These are phyloP conservation scores for Saccharomyces paradoxus DNA, from an alignment of 805 yeast genomes.

Conservation along the genomic window DNA sequence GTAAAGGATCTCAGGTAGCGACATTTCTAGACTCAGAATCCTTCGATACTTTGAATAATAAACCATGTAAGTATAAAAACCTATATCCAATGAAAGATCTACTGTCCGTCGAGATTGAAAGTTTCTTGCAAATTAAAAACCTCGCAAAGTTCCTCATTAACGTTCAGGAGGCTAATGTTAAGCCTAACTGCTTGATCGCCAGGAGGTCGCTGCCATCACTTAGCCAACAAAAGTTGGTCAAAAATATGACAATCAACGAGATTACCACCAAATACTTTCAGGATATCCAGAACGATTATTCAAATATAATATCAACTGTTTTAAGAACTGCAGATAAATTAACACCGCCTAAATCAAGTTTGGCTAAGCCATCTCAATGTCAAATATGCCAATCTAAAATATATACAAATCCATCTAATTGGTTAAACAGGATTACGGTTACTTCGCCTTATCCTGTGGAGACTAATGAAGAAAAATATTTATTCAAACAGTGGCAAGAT, in stretches of 20 bases:
- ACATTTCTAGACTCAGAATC: constrained; percentile 37
- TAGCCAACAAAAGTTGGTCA: constrained; percentile 29
- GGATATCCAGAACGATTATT: constrained; percentile 66
- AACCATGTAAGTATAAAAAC: constrained; percentile 32
- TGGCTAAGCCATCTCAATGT: constrained; percentile 33
- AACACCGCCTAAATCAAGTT: constrained; percentile 35
- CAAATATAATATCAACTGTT: constrained; percentile 86
- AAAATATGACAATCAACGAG: constrained; percentile 75
- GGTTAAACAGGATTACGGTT: constrained; percentile 67
- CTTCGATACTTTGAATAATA: constrained; percentile 27
- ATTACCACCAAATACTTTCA: constrained; percentile 65
- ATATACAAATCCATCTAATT: constrained; percentile 49
- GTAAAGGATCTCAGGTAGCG: constrained; percentile 69
- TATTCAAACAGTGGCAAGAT: constrained; percentile 30
- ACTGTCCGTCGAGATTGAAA: constrained; percentile 55
- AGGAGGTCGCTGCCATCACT: constrained; percentile 1
- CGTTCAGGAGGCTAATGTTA: constrained; percentile 10
- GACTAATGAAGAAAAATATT: constrained; percentile 35
- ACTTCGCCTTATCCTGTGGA: constrained; percentile 43
- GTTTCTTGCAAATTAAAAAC: constrained; percentile 35
- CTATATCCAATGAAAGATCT: constrained; percentile 72
- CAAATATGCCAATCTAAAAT: constrained; percentile 48
- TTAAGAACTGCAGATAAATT: constrained; percentile 81
- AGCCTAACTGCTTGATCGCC: constrained; percentile 16
- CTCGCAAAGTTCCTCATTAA: constrained; percentile 31